Conservation (phyloP, 225 moss, liverwort and hornwort genomes). For the Bryum argenteum region DNA sequence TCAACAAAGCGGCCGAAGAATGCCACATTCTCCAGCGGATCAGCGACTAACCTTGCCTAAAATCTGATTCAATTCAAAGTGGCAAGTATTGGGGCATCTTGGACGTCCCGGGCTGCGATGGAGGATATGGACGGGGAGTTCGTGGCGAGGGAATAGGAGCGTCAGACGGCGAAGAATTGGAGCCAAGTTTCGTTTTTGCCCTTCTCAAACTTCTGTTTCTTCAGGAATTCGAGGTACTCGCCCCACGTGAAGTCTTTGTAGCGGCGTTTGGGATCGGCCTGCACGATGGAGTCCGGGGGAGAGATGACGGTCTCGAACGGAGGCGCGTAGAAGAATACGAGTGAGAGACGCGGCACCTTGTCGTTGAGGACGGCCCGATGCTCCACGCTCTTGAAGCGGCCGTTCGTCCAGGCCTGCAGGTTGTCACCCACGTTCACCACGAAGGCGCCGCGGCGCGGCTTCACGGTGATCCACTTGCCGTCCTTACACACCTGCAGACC, state of each 20-base stretch:
- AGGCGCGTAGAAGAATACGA: conserved; percentile 48
- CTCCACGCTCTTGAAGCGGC: conserved; percentile 56
- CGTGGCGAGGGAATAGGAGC: neutral
- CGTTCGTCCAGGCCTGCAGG: conserved; percentile 59
- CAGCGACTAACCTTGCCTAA: no score
- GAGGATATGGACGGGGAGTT: neutral
- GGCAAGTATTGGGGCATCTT: neutral
- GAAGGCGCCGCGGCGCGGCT: conserved; percentile 43
- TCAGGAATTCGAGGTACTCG: conserved; percentile 40
- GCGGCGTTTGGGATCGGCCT: conserved; percentile 22
- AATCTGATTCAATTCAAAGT: no score
- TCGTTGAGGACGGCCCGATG: conserved; percentile 53
- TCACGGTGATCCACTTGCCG: conserved; percentile 53
- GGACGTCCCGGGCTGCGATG: neutral
- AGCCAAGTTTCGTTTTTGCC: conserved; percentile 50
- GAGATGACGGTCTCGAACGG: conserved; percentile 28
- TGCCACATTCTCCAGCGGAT: no score
- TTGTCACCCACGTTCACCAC: conserved; percentile 56
- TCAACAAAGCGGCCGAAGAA: no score
- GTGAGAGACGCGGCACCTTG: conserved; percentile 42
- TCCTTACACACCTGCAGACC: conserved; percentile 60
- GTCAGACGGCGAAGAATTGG: conserved; percentile 42
- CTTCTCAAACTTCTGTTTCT: conserved; percentile 47
- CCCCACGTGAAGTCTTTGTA: conserved; percentile 56
- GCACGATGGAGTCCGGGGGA: conserved; percentile 32